A percentile compares a stretch with the other conserved stretches of the same genome.
Evolutionary conservation across 2,329 filamentous ascomycete genomes (phyloP).

Genomic region (Sordariomycetes sp.): DNA sequence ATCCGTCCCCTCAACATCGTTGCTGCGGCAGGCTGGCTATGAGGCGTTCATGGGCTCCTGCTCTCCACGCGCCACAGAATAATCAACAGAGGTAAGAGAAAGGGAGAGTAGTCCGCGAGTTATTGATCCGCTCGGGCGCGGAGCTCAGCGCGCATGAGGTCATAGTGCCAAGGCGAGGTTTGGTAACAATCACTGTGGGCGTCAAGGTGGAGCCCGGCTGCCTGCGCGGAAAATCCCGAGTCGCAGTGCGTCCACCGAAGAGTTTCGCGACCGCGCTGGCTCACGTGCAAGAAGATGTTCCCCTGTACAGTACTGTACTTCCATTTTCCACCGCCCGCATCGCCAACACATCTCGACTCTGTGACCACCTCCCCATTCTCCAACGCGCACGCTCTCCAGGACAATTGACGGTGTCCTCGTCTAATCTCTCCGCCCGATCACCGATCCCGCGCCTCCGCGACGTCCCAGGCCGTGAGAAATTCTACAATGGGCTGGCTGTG

Average conservation of each 20-base stretch:
- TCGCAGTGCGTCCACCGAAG: neutral
- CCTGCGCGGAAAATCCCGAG: neutral
- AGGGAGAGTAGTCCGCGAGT: neutral
- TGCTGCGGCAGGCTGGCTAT: neutral
- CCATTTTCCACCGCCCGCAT: neutral
- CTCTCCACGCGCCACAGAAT: neutral
- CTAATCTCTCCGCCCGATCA: too few relatives aligned
- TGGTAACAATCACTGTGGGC: neutral
- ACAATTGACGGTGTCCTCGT: neutral
- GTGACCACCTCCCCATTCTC: neutral
- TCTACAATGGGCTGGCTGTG: constrained; percentile 52
- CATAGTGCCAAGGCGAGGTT: neutral
- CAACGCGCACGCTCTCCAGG: neutral
- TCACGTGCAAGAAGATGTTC: neutral
- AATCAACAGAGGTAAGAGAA: neutral
- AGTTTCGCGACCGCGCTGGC: neutral
- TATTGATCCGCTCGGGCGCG: neutral
- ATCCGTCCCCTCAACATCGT: neutral
- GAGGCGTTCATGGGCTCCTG: neutral
- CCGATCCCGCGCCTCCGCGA: neutral
- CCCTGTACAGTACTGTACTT: too few relatives aligned
- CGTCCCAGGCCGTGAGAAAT: neutral
- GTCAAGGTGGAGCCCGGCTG: neutral
- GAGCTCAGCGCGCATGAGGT: neutral
- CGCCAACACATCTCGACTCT: neutral